phyloP scores from a whole-genome alignment of 1,284 basidiomycete species.

The Grifola frondosa region DNA sequence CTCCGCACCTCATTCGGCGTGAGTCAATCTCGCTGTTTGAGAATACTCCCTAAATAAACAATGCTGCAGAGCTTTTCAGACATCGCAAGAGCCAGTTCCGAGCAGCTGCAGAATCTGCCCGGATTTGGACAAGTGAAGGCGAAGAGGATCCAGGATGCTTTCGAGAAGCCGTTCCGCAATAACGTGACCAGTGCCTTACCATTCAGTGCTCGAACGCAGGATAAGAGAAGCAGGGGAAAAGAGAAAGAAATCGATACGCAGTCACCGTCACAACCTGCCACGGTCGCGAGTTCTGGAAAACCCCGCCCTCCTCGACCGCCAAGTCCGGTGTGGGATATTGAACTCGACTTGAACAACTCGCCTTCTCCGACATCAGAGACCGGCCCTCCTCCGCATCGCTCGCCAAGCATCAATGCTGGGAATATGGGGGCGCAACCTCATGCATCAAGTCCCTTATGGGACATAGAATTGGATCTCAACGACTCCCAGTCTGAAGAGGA shows the following conservation, averaged over 20 bases:
- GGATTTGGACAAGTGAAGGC: constrained; percentile 97
- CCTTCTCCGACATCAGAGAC: constrained; percentile 18
- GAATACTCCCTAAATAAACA: constrained; percentile 1
- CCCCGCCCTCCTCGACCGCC: constrained; percentile 20
- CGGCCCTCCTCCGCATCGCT: constrained; percentile 14
- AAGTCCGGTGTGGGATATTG: constrained; percentile 41
- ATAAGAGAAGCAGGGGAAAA: constrained; percentile 16
- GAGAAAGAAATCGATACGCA: constrained; percentile 16
- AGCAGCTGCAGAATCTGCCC: constrained; percentile 80
- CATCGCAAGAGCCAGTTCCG: constrained; percentile 71
- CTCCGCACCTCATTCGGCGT: constrained; percentile 92
- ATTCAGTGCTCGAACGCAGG: constrained; percentile 16
- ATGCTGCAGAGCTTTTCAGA: constrained; percentile 74
- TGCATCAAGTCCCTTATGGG: constrained; percentile 54
- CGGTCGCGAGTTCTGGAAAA: constrained; percentile 5
- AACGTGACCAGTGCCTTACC: constrained; percentile 53
- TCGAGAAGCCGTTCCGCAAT: constrained; percentile 75
- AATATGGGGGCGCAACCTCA: too few relatives aligned
- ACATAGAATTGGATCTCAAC: constrained; percentile 55
- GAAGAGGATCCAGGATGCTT: constrained; percentile 74
- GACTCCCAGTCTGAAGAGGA: constrained; percentile 28
- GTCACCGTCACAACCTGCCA: constrained; percentile 10
- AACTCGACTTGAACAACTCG: constrained; percentile 35
- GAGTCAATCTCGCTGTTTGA: constrained; percentile 33
- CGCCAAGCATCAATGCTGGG: constrained; percentile 8